Evolutionary conservation across 805 yeast genomes (phyloP), one percentile per base, ranked within the genome.

Genomic region (Saturnispora saitoi): DNA sequence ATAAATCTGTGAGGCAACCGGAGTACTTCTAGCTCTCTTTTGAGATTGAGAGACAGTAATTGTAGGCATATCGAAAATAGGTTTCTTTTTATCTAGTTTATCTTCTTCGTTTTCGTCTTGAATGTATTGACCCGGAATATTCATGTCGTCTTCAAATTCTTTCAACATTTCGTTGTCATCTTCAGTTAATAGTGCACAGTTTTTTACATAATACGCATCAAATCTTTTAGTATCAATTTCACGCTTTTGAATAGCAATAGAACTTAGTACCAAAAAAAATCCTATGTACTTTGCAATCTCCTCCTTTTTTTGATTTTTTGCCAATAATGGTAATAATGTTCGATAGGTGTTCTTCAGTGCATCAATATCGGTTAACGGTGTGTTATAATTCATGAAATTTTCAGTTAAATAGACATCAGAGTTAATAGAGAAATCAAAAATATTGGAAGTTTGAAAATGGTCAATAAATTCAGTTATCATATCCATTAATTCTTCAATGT

Each of bases 111-210:
- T 50, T n/a, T 30, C 48, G 4, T 37, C 48, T 4, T 29, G 17
- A 31, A 49, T 49, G 28, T 34, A 45, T 10, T 41, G 39, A 4
- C 52, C 46, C 9, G 51, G 42, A n/a, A 48, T 32, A 38, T 45
- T 32, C 43, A 50, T 50, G 45, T 55, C 55, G 12, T 32, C 37
- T 17, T 54, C 52, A 38, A 55, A 55, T 2, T 48, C 34, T 3
- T 42, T 34, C 4, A 54, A 14, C 31, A 55, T 39, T 7, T 42
- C 43, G 7, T 26, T 22, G 22, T 49, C 43, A n/a, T 51, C 49
- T 8, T 43, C 40, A 3, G 48, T 47, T 30, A 54, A 41, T 15
- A 30, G 10, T 9, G n/a, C 29, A 2, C 17, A 5, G 17, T 37
- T 12, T 8, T 28, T n/a, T 29, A 34, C 43, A 6, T 49, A 20